phyloP scores from a whole-genome alignment of 2,329 filamentous ascomycete genomes.

The Trichoderma semiorbis region DNA sequence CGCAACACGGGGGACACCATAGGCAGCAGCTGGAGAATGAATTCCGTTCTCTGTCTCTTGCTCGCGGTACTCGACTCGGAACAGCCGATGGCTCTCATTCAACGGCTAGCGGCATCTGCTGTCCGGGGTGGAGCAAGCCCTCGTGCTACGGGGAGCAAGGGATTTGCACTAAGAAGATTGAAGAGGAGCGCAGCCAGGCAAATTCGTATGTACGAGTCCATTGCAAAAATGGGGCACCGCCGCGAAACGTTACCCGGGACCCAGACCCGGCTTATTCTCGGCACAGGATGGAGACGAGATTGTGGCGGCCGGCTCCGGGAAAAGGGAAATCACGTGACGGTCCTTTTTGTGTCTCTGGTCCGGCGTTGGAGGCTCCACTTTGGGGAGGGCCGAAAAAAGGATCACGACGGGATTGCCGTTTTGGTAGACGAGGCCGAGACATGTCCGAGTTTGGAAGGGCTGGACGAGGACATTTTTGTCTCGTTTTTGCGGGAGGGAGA shows the following conservation, averaged over 20 bases:
- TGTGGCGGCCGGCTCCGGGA: background rate
- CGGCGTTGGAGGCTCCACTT: background rate
- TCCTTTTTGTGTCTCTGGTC: background rate
- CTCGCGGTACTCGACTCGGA: background rate
- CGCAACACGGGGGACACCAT: background rate
- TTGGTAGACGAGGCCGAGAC: background rate
- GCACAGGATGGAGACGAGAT: background rate
- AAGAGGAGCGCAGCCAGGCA: background rate
- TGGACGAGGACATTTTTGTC: background rate
- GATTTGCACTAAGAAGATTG: background rate
- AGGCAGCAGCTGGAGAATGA: background rate
- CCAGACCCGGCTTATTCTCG: background rate
- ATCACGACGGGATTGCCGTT: background rate
- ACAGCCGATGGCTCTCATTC: background rate
- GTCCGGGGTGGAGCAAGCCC: background rate
- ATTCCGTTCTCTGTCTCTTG: background rate
- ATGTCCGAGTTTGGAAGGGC: background rate
- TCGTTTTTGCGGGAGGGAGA: background rate
- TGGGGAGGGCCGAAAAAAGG: background rate
- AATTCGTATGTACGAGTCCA: background rate
- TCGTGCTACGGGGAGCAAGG: background rate
- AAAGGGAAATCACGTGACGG: background rate
- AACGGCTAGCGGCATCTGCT: constrained; percentile 11
- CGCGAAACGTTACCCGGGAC: background rate
- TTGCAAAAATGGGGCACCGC: background rate